Percentiles rank a stretch among this genome's conserved stretches.
Evolutionary conservation across 2,329 filamentous ascomycete genomes (phyloP).

Genomic region (Fusarium annulatum): DNA sequence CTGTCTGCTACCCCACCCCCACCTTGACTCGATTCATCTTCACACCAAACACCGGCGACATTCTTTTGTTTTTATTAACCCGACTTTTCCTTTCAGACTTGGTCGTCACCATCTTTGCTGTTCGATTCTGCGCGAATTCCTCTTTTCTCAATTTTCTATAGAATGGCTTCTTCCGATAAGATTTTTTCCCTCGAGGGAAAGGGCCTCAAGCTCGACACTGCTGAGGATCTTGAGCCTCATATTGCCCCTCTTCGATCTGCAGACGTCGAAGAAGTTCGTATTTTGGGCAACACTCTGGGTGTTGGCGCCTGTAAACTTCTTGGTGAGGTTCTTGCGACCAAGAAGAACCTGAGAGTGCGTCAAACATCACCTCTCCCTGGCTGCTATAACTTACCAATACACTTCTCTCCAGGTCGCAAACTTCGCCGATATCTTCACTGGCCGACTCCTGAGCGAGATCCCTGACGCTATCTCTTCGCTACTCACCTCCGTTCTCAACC

Average conservation of each 20-base stretch:
- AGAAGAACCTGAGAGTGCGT: constrained; percentile 80
- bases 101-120: constrained; percentile 18
- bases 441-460: constrained; percentile 91
- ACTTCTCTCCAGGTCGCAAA: constrained; percentile 73
- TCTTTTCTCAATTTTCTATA: constrained; percentile 20
- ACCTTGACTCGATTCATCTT: constrained; percentile 37
- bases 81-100: constrained; percentile 27
- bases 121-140: constrained; percentile 9
- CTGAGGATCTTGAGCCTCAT: constrained; percentile 86
- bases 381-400: background rate
- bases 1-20: constrained; percentile 43
- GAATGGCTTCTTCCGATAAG: constrained; percentile 59
- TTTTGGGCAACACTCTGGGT: constrained; percentile 93
- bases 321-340: constrained; percentile 83
- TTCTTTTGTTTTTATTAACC: constrained; percentile 32
- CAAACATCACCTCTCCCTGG: background rate
- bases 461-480: constrained; percentile 88
- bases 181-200: constrained; percentile 92
- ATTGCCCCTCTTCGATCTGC: constrained; percentile 79
- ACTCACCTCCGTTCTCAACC: constrained; percentile 85
- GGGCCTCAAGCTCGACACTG: constrained; percentile 90
- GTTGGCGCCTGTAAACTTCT: constrained; percentile 88
- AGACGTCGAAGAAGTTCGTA: constrained; percentile 85
- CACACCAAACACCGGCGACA: constrained; percentile 33
- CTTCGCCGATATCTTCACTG: constrained; percentile 97